These are phyloP conservation scores for Phaeoacremonium minimum DNA, from an alignment of 2,329 filamentous ascomycete species.

Conservation along the genomic window DNA sequence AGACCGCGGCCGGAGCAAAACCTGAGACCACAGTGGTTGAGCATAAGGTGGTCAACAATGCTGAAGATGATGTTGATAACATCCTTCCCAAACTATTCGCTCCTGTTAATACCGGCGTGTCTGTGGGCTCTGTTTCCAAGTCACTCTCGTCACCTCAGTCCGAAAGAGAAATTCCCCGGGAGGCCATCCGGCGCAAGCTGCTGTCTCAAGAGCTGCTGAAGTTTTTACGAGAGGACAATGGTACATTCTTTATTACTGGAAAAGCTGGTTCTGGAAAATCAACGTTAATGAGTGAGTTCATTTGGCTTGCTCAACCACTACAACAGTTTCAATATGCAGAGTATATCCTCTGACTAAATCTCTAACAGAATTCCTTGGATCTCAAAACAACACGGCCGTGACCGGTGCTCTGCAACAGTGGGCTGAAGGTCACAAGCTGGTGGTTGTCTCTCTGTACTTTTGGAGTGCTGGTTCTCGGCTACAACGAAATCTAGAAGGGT, in stretches of 20 bases:
- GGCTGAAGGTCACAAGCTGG: conserved; percentile 3
- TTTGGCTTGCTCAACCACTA: too few species aligned
- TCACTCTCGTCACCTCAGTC: neutral
- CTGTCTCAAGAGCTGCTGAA: neutral
- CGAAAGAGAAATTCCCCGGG: neutral
- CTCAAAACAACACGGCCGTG: neutral
- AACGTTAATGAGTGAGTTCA: conserved; percentile 8
- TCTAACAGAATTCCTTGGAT: conserved; percentile 3
- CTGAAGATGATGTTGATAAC: neutral
- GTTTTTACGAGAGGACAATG: neutral
- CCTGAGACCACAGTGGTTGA: too few species aligned
- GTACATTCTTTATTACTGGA: conserved; percentile 2
- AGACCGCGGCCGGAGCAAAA: too few species aligned
- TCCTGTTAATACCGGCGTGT: neutral
- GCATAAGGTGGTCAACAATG: too few species aligned
- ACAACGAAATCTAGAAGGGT: conserved; percentile 11
- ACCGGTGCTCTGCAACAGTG: neutral
- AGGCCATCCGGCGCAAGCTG: neutral
- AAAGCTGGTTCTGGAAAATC: conserved; percentile 9
- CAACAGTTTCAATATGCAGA: too few species aligned
- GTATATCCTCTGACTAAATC: too few species aligned
- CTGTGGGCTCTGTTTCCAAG: neutral
- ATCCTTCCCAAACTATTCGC: neutral
- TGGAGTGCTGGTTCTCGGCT: conserved; percentile 8
- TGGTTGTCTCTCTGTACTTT: conserved; percentile 9